Evolutionary conservation across 2,329 filamentous ascomycete species (phyloP).

Genomic region (Pseudogymnoascus destructans): DNA sequence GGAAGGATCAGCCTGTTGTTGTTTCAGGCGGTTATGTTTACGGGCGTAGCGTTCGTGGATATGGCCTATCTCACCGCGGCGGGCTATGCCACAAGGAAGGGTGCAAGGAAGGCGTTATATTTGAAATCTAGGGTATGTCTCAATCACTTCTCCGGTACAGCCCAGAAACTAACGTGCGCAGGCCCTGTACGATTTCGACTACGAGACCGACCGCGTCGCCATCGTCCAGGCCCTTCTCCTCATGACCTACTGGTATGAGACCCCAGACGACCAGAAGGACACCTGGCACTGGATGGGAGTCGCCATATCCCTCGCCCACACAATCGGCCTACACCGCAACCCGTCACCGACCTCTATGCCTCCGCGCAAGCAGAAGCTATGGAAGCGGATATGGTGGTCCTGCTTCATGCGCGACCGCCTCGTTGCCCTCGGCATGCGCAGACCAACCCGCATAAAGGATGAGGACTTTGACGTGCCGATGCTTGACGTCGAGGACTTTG

Average conservation of each 20-base stretch:
- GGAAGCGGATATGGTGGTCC: conserved; percentile 97
- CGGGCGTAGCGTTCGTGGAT: conserved; percentile 77
- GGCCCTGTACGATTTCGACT: conserved; percentile 90
- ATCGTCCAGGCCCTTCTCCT: conserved; percentile 79
- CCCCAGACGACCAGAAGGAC: conserved; percentile 91
- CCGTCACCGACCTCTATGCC: conserved; percentile 68
- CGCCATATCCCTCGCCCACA: conserved; percentile 82
- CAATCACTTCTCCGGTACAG: conserved; percentile 12
- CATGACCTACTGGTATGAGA: conserved; percentile 98
- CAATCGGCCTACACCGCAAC: conserved; percentile 83
- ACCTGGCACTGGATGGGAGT: conserved; percentile 99
- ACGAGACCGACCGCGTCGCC: conserved; percentile 77
- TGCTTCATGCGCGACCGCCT: conserved; percentile 91
- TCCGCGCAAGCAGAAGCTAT: conserved; percentile 60
- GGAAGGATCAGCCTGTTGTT: conserved; percentile 71
- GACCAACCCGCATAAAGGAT: conserved; percentile 82
- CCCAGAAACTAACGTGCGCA: conserved; percentile 26
- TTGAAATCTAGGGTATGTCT: conserved; percentile 65
- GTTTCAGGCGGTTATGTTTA: conserved; percentile 93
- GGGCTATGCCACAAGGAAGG: conserved; percentile 66
- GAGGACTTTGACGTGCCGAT: conserved; percentile 91
- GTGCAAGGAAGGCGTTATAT: conserved; percentile 78
- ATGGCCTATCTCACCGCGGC: conserved; percentile 62
- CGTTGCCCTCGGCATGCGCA: conserved; percentile 84
- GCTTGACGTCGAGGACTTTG: conserved; percentile 74